These are phyloP conservation scores for Zostera marina DNA, from an alignment of 116 monocot species.

Conservation along the genomic window DNA sequence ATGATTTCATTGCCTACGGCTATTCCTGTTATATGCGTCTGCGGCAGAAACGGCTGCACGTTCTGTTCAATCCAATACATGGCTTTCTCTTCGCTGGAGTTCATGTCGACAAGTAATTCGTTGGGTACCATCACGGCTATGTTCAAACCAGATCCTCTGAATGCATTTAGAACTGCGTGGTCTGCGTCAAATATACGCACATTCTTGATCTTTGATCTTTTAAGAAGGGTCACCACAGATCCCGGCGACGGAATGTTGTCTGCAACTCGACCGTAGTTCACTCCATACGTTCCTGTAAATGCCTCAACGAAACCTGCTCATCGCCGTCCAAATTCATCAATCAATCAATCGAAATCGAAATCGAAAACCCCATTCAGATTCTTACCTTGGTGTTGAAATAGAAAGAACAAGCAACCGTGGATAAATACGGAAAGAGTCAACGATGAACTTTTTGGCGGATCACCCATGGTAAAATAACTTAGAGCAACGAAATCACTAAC, in stretches of 20 bases:
- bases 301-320: constrained; percentile 15
- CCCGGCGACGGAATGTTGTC: constrained; percentile 45
- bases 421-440: too few relatives aligned
- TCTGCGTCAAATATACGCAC: constrained; percentile 40
- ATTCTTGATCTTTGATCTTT: constrained; percentile 39
- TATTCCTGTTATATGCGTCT: constrained; percentile 27
- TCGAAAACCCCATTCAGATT: background rate
- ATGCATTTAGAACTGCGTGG: constrained; percentile 32
- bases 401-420: too few relatives aligned
- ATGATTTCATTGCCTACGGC: constrained; percentile 42
- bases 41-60: constrained; percentile 35
- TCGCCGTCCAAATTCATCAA: background rate
- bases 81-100: constrained; percentile 19
- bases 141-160: constrained; percentile 38
- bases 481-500: background rate
- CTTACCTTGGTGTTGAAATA: too few relatives aligned
- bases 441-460: too few relatives aligned
- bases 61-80: constrained; percentile 43
- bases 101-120: constrained; percentile 26
- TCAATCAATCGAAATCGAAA: background rate
- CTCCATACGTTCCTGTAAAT: constrained; percentile 34
- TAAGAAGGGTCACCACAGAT: constrained; percentile 28
- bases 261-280: constrained; percentile 49
- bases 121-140: constrained; percentile 20
- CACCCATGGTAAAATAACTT: background rate